Evolutionary conservation across 768 basidiomycete species (phyloP), one percentile per base, ranked within the genome.

Genomic region (Serpula lacrymans): DNA sequence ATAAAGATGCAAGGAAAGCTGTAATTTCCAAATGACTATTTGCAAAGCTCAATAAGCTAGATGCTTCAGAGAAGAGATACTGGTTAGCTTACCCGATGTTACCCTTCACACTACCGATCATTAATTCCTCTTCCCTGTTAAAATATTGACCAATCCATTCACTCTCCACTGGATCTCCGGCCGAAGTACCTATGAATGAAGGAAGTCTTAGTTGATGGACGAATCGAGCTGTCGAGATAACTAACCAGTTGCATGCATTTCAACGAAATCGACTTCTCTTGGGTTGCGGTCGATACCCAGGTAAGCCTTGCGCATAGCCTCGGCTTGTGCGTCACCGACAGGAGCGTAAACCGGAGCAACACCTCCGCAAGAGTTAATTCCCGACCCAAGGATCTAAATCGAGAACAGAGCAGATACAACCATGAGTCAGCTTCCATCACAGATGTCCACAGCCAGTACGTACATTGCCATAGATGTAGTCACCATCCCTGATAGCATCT

Each of bases 141-240:
- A 70, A 70, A 13, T 53, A 33, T 24, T 55, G 54, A 1, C 74
- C 74, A 16, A 71, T 69, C 56, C 69, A 70, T 41, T 75, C 76
- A 8, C 68, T 69, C 48, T 77, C 75, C 1, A 64, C 69, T 1
- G 75, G 74, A 45, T 77, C 75, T 0, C 74, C 75, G 22, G 55
- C 61, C 26, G 68, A 63, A 3, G 75, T 75, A 2, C 63, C 62
- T 57, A 28, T 17, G 36, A 11, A 24, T 1, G 20, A 14, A n/a
- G n/a, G n/a, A n/a, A n/a, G n/a, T n/a, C n/a, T n/a, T n/a, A n/a
- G n/a, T 20, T 8, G 14, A 22, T 10, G 24, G 3, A 11, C 17
- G n/a, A 11, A 7, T 14, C 16, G 8, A 24, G 13, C 7, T 7
- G 4, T 14, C 18, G 17, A 35, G 14, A 3, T n/a, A 33, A 41